Conservation (phyloP, 1,139 yeast species). For the Geotrichum fermentans region DNA sequence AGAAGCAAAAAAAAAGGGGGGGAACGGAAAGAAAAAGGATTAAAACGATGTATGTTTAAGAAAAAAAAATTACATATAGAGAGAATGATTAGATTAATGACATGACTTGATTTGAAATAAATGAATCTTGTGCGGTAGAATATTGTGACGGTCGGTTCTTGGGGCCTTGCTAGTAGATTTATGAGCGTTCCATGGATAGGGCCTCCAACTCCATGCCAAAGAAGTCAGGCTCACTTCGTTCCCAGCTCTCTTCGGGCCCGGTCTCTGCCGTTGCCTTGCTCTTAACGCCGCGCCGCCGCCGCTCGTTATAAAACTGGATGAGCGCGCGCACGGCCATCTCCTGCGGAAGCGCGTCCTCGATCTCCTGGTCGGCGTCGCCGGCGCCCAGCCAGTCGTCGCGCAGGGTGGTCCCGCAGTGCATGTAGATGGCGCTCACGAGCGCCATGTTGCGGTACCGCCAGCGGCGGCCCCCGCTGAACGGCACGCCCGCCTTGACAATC, state of each 20-base stretch:
- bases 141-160: too few relatives aligned
- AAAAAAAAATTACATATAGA: neutral
- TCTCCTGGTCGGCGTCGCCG: slow-evolving; percentile 66
- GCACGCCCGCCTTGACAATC: slow-evolving; percentile 69
- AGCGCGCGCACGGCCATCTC: slow-evolving; percentile 81
- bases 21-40: too few relatives aligned
- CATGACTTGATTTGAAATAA: neutral
- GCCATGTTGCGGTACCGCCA: slow-evolving; percentile 98
- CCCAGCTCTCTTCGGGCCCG: slow-evolving; percentile 3
- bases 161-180: too few relatives aligned
- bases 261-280: neutral
- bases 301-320: slow-evolving; percentile 69
- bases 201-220: slow-evolving; percentile 15
- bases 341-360: slow-evolving; percentile 76
- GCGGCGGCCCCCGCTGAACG: slow-evolving; percentile 87
- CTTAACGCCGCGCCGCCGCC: slow-evolving; percentile 24
- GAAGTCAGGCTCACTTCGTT: slow-evolving; percentile 7
- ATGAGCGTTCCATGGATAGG: slow-evolving; percentile 3
- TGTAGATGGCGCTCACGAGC: slow-evolving; percentile 76
- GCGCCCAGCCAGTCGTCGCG: slow-evolving; percentile 91
- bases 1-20: neutral
- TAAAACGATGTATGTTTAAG: too few relatives aligned
- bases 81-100: neutral
- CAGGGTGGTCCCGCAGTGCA: slow-evolving; percentile 60
- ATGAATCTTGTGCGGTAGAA: neutral